phyloP scores from a whole-genome alignment of 257 asterid species.

The Verbena officinalis region DNA sequence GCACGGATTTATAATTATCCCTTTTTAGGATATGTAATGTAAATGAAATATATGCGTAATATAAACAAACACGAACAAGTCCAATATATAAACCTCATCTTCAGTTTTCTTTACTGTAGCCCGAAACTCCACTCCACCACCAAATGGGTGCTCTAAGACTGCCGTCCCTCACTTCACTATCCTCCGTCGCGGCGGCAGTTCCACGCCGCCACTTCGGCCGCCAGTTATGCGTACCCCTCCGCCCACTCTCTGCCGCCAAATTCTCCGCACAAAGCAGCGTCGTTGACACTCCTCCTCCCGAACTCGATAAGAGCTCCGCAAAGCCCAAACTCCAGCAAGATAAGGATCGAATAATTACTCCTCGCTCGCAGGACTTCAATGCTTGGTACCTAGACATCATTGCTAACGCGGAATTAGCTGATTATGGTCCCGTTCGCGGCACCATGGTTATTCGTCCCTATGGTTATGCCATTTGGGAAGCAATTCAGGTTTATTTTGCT shows the following conservation, averaged over 20 bases:
- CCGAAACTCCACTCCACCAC: slow-evolving; percentile 30
- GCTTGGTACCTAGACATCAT: slow-evolving; percentile 96
- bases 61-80: too few relatives aligned
- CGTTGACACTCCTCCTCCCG: slow-evolving; percentile 53
- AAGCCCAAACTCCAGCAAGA: slow-evolving; percentile 52
- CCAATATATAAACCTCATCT: slow-evolving; percentile 39
- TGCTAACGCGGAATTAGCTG: slow-evolving; percentile 95
- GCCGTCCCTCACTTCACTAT: slow-evolving; percentile 67
- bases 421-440: slow-evolving; percentile 99
- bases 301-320: slow-evolving; percentile 43
- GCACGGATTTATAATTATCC: too few relatives aligned
- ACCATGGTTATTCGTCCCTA: slow-evolving; percentile 99
- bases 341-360: slow-evolving; percentile 75
- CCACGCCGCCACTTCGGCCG: slow-evolving; percentile 39
- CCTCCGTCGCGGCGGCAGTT: slow-evolving; percentile 50
- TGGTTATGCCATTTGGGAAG: slow-evolving; percentile 99
- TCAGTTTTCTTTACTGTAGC: slow-evolving; percentile 9
- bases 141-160: slow-evolving; percentile 80
- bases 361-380: slow-evolving; percentile 95
- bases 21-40: not conserved
- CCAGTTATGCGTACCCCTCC: slow-evolving; percentile 45
- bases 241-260: slow-evolving; percentile 47
- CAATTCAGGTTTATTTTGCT: slow-evolving; percentile 77
- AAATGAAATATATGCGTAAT: too few relatives aligned
- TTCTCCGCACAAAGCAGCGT: slow-evolving; percentile 68